Percentiles rank a stretch among this genome's conserved stretches.
Evolutionary conservation across 176 grass and related monocot genomes (phyloP).

Genomic region (Musa acuminata): DNA sequence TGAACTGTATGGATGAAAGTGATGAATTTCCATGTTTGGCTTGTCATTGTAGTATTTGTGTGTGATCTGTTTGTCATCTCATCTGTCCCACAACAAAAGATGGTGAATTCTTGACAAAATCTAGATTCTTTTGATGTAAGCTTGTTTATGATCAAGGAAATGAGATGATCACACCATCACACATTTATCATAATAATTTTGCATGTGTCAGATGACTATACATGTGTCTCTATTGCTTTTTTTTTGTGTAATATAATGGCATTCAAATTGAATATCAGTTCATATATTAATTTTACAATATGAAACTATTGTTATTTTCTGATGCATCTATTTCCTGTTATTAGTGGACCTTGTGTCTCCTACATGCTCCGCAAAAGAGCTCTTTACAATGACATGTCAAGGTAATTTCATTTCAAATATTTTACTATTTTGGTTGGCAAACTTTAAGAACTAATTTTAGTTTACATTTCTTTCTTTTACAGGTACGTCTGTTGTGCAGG

Average conservation of each 20-base stretch:
- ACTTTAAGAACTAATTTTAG: background rate
- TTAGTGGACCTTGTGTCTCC: conserved; percentile 89
- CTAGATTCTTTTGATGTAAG: background rate
- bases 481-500: conserved; percentile 95
- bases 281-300: background rate
- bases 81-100: too few species aligned
- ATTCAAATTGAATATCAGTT: background rate
- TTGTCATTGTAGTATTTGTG: too few species aligned
- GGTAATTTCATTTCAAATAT: conserved; percentile 30
- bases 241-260: background rate
- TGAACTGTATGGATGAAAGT: too few species aligned
- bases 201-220: too few species aligned
- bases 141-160: background rate
- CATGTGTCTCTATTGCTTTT: background rate
- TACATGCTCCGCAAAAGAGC: conserved; percentile 99
- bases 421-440: background rate
- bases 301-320: conserved; percentile 1
- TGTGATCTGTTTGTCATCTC: too few species aligned
- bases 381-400: conserved; percentile 98
- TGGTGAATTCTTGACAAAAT: too few species aligned
- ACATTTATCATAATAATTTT: background rate
- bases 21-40: too few species aligned
- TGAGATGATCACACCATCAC: background rate
- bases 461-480: conserved; percentile 3
- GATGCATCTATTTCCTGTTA: conserved; percentile 8